These are phyloP conservation scores for Pulveroboletus sp. DNA, from an alignment of 768 basidiomycete genomes.

Conservation along the genomic window DNA sequence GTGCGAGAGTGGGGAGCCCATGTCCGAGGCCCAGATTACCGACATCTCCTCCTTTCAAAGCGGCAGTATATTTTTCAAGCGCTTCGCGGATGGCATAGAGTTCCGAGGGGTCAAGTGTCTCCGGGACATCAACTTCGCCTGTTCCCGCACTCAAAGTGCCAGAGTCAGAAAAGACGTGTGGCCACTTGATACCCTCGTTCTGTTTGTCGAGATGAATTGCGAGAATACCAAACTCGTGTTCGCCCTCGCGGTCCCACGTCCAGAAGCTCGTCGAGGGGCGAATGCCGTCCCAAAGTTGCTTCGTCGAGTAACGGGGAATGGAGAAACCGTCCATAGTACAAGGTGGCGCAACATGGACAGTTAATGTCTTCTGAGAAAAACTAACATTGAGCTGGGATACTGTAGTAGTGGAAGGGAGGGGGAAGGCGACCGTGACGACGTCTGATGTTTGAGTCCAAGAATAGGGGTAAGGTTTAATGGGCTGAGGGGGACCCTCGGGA, in stretches of 20 bases:
- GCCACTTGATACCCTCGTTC: conserved; percentile 80
- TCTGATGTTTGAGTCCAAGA: conserved; percentile 91
- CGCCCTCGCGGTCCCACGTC: conserved; percentile 85
- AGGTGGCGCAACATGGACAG: conserved; percentile 51
- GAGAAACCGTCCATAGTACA: conserved; percentile 28
- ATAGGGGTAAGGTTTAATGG: conserved; percentile 68
- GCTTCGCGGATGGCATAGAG: conserved; percentile 73
- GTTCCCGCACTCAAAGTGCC: conserved; percentile 30
- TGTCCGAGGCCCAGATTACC: conserved; percentile 60
- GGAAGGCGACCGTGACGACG: conserved; percentile 77
- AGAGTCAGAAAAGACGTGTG: conserved; percentile 69
- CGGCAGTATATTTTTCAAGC: conserved; percentile 80
- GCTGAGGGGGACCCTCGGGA: conserved; percentile 23
- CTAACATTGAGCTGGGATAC: conserved; percentile 61
- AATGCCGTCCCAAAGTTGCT: conserved; percentile 76
- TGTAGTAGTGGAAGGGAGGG: conserved; percentile 66
- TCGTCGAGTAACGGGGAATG: conserved; percentile 56
- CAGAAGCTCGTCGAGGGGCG: conserved; percentile 78
- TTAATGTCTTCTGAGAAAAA: conserved; percentile 62
- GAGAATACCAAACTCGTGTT: conserved; percentile 62
- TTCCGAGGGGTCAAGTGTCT: conserved; percentile 84
- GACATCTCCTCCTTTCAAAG: conserved; percentile 51
- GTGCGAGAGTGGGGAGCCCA: conserved; percentile 73
- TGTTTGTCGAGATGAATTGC: conserved; percentile 85
- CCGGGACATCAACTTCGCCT: conserved; percentile 68